Evolutionary conservation across 352 stramenopile species (phyloP).

Genomic region (Blastocystis sp.): DNA sequence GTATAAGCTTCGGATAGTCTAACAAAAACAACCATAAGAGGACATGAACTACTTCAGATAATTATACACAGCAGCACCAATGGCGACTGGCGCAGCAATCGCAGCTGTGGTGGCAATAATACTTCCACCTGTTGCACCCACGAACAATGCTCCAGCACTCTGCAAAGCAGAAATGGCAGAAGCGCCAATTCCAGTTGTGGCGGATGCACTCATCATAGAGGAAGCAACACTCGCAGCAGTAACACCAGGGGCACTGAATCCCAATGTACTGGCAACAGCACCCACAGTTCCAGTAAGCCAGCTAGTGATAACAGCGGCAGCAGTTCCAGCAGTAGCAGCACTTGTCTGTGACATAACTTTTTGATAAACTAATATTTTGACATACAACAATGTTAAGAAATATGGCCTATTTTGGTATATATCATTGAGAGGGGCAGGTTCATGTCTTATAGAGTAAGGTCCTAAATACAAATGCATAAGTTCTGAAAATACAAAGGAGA

Average conservation of each 20-base stretch:
- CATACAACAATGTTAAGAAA: too few species aligned
- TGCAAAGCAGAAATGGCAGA: not conserved
- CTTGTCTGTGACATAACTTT: too few species aligned
- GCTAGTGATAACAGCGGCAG: not conserved
- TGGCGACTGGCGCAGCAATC: not conserved
- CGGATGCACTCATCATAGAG: not conserved
- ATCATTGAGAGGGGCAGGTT: too few species aligned
- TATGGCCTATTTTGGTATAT: too few species aligned
- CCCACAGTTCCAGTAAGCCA: not conserved
- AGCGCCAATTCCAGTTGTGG: not conserved
- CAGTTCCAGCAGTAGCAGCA: not conserved
- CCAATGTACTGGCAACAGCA: not conserved
- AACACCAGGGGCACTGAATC: not conserved
- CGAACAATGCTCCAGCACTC: not conserved
- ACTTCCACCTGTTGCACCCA: not conserved
- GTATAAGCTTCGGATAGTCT: too few species aligned
- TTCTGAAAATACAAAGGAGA: too few species aligned
- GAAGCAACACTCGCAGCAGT: not conserved
- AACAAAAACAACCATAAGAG: too few species aligned
- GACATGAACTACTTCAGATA: not conserved
- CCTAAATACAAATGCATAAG: too few species aligned
- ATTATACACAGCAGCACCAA: not conserved
- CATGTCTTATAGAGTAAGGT: too few species aligned
- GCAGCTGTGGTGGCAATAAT: not conserved
- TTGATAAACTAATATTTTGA: too few species aligned